Evolutionary conservation across 2,329 filamentous ascomycete species (phyloP), one percentile per base, ranked within the genome.

Genomic region (Sporothrix pallida): DNA sequence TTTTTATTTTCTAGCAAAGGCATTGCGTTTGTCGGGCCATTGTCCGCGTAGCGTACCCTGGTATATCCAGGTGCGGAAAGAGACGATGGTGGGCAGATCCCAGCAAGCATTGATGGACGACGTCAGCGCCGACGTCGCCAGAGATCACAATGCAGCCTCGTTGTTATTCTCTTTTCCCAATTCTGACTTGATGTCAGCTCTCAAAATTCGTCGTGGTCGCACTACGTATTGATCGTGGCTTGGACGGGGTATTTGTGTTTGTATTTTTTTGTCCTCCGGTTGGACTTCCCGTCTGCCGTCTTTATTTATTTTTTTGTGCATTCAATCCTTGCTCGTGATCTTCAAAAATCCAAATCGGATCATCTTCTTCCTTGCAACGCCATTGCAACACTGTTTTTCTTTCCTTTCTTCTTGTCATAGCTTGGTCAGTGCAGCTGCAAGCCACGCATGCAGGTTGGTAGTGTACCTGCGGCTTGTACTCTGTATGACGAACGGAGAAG

Each of bases 401-500:
- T 50, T 54, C 15, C 54, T 20, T 56, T 6, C 17, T 31, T 37
- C 44, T 71, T 62, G 23, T 52, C 70, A 58, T 52, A 6, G 44
- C 46, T 62, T 72, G 70, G 44, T 58, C 56, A 52, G n/a, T 62
- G 58, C 58, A 50, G 56, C 58, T 72, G 23, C 58, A 54, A 70
- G 58, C 58, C 20, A 52, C 54, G 37, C 44, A 46, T 42, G 44
- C 20, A 48, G 15, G 48, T 20, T 71, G 69, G 37, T 20, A 8
- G 9, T 42, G 46, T 65, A 42, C 44, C 70, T 68, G 44, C 23
- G 46, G 63, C 12, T 44, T 68, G 46, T 50, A 68, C 44, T 56
- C 7, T 63, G 60, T 63, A 23, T 17, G 37, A 4, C 12, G 44
- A 10, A 15, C 52, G 20, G 20, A 56, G 52, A 20, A 20, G 7